A percentile compares a stretch with the other conserved stretches of the same genome.
phyloP scores from a whole-genome alignment of 495 filamentous ascomycete species.

The Penicillium samsonianum region DNA sequence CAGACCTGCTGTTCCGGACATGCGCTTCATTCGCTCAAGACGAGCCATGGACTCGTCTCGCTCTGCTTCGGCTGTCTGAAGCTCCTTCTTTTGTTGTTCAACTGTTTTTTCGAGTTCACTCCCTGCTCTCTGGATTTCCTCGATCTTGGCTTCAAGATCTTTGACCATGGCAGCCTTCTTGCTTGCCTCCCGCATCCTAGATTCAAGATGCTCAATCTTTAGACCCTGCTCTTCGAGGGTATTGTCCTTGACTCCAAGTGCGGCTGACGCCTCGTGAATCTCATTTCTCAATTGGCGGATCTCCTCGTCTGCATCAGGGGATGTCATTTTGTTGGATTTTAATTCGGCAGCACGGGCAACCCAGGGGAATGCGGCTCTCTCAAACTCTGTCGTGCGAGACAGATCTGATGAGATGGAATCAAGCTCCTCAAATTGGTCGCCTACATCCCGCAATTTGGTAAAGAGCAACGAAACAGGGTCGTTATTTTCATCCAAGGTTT shows the following conservation, averaged over 20 bases:
- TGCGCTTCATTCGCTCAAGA: constrained; percentile 56
- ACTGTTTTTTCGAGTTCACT: constrained; percentile 38
- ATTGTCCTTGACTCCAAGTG: constrained; percentile 85
- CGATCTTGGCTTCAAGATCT: constrained; percentile 59
- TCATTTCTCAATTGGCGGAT: constrained; percentile 74
- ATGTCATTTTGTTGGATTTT: constrained; percentile 72
- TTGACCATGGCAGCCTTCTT: constrained; percentile 53
- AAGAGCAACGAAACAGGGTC: constrained; percentile 69
- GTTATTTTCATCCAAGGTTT: constrained; percentile 46
- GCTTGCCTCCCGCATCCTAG: constrained; percentile 52
- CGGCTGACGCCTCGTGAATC: constrained; percentile 58
- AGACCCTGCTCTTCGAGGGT: constrained; percentile 84
- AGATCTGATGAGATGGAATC: constrained; percentile 72
- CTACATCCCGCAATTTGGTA: constrained; percentile 65
- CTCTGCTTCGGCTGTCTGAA: constrained; percentile 59
- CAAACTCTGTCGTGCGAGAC: constrained; percentile 80
- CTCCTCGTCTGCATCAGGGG: constrained; percentile 78
- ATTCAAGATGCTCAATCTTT: constrained; percentile 59
- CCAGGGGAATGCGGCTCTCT: constrained; percentile 76
- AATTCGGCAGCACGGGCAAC: constrained; percentile 76
- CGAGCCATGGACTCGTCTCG: constrained; percentile 74
- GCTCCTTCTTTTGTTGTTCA: constrained; percentile 43
- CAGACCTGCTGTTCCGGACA: constrained; percentile 55
- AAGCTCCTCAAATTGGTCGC: constrained; percentile 68
- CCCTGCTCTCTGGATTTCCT: constrained; percentile 55